Conservation (phyloP, 768 basidiomycete genomes). For the Neoboletus brunneissimus region DNA sequence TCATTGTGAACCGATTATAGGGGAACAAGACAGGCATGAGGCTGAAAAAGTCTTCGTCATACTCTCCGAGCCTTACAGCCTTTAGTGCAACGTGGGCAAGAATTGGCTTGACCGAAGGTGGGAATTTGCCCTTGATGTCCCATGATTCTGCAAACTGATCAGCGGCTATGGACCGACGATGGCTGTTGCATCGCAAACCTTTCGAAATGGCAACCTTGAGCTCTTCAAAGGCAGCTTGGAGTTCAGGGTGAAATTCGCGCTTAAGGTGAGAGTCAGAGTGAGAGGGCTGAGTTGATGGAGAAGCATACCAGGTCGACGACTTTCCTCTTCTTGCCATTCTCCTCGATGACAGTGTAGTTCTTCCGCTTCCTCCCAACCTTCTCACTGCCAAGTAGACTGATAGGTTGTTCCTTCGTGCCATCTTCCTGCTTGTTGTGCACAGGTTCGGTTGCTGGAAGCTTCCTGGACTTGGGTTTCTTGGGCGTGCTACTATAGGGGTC, state of each 20-base stretch:
- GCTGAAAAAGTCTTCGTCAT: constrained; percentile 90
- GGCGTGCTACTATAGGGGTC: constrained; percentile 43
- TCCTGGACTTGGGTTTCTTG: constrained; percentile 72
- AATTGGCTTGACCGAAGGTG: constrained; percentile 68
- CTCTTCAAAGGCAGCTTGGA: constrained; percentile 58
- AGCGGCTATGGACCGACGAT: neutral
- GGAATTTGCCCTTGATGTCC: constrained; percentile 87
- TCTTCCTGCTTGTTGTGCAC: constrained; percentile 32
- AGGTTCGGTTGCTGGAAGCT: constrained; percentile 30
- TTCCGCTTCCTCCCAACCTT: constrained; percentile 51
- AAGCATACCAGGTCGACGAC: constrained; percentile 59
- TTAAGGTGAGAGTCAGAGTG: constrained; percentile 21
- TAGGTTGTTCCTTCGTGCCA: constrained; percentile 52
- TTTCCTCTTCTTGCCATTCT: constrained; percentile 69
- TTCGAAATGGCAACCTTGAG: constrained; percentile 59
- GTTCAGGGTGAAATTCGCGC: constrained; percentile 68
- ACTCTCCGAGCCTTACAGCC: constrained; percentile 82
- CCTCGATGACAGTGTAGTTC: constrained; percentile 48
- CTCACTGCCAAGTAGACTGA: constrained; percentile 41
- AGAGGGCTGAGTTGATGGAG: neutral
- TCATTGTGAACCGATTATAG: constrained; percentile 96
- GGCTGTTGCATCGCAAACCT: constrained; percentile 36
- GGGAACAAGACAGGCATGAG: constrained; percentile 85
- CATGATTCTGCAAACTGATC: constrained; percentile 56
- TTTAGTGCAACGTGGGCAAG: constrained; percentile 69